Evolutionary conservation across 768 basidiomycete genomes (phyloP).

Genomic region (Suillus variegatus): DNA sequence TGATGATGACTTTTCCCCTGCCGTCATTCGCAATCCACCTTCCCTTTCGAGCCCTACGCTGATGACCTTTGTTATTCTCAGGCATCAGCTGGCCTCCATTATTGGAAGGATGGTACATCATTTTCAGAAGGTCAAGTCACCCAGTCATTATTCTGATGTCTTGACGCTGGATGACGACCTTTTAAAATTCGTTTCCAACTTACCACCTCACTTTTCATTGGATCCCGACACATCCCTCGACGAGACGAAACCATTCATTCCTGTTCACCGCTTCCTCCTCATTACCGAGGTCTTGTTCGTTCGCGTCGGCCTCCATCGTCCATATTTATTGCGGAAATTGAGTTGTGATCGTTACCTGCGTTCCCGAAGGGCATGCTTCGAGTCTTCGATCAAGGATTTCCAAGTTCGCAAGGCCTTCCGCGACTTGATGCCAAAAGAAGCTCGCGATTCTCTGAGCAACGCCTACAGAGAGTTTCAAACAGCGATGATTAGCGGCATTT

Average conservation of each 20-base stretch:
- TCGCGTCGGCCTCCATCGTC: constrained; percentile 81
- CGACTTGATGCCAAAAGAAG: constrained; percentile 59
- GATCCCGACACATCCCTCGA: constrained; percentile 81
- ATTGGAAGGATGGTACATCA: constrained; percentile 92
- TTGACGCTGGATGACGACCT: constrained; percentile 81
- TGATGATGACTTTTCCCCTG: constrained; percentile 55
- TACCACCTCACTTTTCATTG: constrained; percentile 80
- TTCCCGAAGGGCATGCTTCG: constrained; percentile 86
- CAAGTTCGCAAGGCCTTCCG: constrained; percentile 73
- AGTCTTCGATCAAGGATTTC: constrained; percentile 87
- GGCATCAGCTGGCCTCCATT: constrained; percentile 79
- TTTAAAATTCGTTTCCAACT: constrained; percentile 66
- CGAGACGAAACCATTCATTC: constrained; percentile 61
- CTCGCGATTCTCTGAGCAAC: constrained; percentile 70
- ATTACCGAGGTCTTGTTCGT: constrained; percentile 90
- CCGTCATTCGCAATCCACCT: constrained; percentile 48
- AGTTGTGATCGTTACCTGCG: constrained; percentile 78
- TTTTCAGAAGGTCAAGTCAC: constrained; percentile 82
- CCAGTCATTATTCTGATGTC: constrained; percentile 83
- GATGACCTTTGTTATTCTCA: constrained; percentile 86
- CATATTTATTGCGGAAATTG: constrained; percentile 78
- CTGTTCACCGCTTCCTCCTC: constrained; percentile 85
- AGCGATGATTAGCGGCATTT: constrained; percentile 88
- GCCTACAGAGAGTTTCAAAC: constrained; percentile 88
- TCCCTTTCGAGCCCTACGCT: constrained; percentile 72